A percentile compares a stretch with the other conserved stretches of the same genome.
These are phyloP conservation scores for Pseudocercospora macadamiae DNA, from an alignment of 2,329 filamentous ascomycete species.

Conservation along the genomic window DNA sequence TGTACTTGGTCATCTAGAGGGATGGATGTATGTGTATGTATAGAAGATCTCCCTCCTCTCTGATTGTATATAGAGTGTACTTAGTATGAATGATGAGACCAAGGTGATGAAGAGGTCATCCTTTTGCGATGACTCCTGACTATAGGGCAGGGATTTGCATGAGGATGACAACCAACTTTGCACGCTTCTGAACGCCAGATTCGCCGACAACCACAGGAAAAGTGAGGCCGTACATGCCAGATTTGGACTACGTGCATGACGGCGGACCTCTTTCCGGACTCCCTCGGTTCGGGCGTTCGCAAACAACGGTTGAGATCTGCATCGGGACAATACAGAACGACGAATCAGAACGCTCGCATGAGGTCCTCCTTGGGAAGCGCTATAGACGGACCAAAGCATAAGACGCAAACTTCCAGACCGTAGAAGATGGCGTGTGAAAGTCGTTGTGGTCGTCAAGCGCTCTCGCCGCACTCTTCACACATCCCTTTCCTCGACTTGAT, in stretches of 20 bases:
- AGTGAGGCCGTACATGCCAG: too few relatives aligned
- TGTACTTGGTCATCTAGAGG: constrained; percentile 49
- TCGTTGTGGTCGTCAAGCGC: too few relatives aligned
- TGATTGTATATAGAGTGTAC: not conserved
- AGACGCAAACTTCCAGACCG: too few relatives aligned
- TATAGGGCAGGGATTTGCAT: too few relatives aligned
- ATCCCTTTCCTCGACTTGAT: not conserved
- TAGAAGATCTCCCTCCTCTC: not conserved
- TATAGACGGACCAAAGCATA: not conserved
- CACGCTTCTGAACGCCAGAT: too few relatives aligned
- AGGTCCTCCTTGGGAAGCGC: not conserved
- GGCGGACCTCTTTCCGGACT: not conserved
- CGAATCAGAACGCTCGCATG: not conserved
- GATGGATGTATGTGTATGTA: not conserved
- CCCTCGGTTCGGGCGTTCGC: not conserved
- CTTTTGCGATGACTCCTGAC: too few relatives aligned
- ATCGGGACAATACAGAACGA: not conserved
- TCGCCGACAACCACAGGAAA: too few relatives aligned
- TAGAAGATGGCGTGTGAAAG: too few relatives aligned
- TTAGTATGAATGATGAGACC: not conserved
- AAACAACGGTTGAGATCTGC: not conserved
- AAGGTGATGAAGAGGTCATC: not conserved
- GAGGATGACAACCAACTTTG: too few relatives aligned
- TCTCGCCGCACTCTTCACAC: not conserved
- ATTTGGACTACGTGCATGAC: too few relatives aligned